These are phyloP conservation scores for Pittosporum tobira DNA, from an alignment of 129 eudicot species.

Conservation along the genomic window DNA sequence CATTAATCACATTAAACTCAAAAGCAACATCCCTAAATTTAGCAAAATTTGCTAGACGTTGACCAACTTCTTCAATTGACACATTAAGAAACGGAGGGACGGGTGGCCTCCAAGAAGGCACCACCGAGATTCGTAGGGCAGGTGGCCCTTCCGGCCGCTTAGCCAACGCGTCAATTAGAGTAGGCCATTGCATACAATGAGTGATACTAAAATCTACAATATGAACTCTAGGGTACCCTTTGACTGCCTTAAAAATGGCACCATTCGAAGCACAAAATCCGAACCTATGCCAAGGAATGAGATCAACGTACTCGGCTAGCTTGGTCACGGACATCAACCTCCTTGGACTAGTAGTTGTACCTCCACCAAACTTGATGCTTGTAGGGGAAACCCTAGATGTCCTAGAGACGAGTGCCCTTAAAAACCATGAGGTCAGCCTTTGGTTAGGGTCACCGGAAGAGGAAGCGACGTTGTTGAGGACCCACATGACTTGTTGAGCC, in stretches of 20 bases:
- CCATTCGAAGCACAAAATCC: slow-evolving; percentile 79
- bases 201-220: slow-evolving; percentile 65
- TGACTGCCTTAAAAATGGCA: slow-evolving; percentile 48
- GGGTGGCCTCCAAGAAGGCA: slow-evolving; percentile 62
- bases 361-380: slow-evolving; percentile 30
- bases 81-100: slow-evolving; percentile 64
- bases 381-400: slow-evolving; percentile 70
- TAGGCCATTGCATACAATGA: slow-evolving; percentile 88
- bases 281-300: slow-evolving; percentile 80
- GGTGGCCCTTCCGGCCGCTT: slow-evolving; percentile 67
- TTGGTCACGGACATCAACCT: slow-evolving; percentile 60
- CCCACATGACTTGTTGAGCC: slow-evolving; percentile 96
- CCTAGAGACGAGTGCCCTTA: slow-evolving; percentile 59
- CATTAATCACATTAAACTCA: slow-evolving; percentile 55
- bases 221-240: slow-evolving; percentile 54
- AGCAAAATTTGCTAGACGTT: slow-evolving; percentile 59
- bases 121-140: slow-evolving; percentile 45
- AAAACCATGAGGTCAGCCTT: slow-evolving; percentile 70
- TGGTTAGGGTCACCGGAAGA: slow-evolving; percentile 74
- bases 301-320: slow-evolving; percentile 76
- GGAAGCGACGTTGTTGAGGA: slow-evolving; percentile 76
- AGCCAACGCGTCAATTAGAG: slow-evolving; percentile 57
- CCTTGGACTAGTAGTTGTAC: slow-evolving; percentile 19
- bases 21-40: slow-evolving; percentile 62
- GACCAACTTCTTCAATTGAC: slow-evolving; percentile 52